Evolutionary conservation across 495 filamentous ascomycete species (phyloP), one percentile per base, ranked within the genome.

Genomic region (Cryomyces antarcticus): DNA sequence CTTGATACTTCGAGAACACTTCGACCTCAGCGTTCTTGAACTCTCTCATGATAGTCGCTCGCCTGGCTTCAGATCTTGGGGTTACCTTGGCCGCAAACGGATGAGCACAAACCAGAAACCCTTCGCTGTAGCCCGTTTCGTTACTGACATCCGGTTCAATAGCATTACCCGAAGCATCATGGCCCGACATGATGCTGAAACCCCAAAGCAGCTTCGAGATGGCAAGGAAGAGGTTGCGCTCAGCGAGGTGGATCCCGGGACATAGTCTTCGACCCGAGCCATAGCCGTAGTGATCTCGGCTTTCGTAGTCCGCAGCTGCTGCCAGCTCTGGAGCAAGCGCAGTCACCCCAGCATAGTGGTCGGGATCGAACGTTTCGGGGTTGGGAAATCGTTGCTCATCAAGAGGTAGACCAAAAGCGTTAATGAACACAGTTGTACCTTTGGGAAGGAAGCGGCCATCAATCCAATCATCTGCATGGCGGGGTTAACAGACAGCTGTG

Each of bases 101-200:
- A 33, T 65, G 54, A 0, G 61, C 57, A 57, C 57, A 58, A 49
- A 54, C 53, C 10, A 62, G 49, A 50, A 71, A 63, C 0, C 67
- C 67, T 13, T 64, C 56, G 34, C 39, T 46, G 45, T 63, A 65
- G 7, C 44, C 58, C 17, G 48, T 60, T 38, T 47, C 40, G 10
- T 43, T 38, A 47, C 53, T 49, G 2, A 47, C 31, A 44, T 52
- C 50, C 12, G 44, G 29, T 33, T 28, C 27, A 7, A 1, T 11
- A 28, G 7, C 27, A 9, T 28, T 39, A 1, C 38, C 38, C 7
- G 9, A n/a, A 4, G 38, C 42, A 40, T 29, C 42, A 30, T 39
- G 29, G 28, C 28, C 48, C 24, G 10, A 36, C 6, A 4, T 37
- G 28, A 54, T 49, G 28, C 46, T 34, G 30, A 52, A 54, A 4